A percentile compares a stretch with the other conserved stretches of the same genome.
phyloP scores from a whole-genome alignment of 306 rosid species.

The Sechiopsis laciniata region DNA sequence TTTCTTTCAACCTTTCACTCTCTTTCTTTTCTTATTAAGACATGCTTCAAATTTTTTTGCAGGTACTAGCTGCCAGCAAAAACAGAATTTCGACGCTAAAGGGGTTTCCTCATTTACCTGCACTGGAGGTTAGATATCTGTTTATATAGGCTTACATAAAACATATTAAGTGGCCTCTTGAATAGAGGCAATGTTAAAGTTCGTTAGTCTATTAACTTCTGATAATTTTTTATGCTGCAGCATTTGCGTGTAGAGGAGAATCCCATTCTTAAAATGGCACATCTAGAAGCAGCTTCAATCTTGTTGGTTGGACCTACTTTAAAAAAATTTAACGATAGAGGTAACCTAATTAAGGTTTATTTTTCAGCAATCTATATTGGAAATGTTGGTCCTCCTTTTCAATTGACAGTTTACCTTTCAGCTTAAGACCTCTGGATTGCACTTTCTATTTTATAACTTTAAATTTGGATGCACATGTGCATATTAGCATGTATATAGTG shows the following conservation, averaged over 20 bases:
- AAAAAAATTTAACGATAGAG: slow-evolving; percentile 94
- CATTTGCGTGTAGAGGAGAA: slow-evolving; percentile 98
- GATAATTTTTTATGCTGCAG: slow-evolving; percentile 39
- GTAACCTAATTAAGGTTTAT: slow-evolving; percentile 30
- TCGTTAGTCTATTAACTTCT: background rate
- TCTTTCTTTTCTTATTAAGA: background rate
- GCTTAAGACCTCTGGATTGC: background rate
- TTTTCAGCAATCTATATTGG: background rate
- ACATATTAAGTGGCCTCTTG: background rate
- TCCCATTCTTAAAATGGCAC: slow-evolving; percentile 85
- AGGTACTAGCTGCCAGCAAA: slow-evolving; percentile 99
- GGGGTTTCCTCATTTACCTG: slow-evolving; percentile 90
- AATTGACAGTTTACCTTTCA: background rate
- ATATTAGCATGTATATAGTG: background rate
- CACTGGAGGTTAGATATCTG: slow-evolving; percentile 69
- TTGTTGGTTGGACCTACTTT: slow-evolving; percentile 91
- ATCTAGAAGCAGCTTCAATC: slow-evolving; percentile 91
- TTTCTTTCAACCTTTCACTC: background rate
- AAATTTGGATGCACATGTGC: background rate
- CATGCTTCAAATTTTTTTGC: slow-evolving; percentile 26
- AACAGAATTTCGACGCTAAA: slow-evolving; percentile 79
- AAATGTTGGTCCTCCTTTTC: background rate
- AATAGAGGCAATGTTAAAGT: background rate
- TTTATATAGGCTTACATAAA: background rate
- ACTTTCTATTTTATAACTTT: background rate